Base-by-base conservation (phyloP, 257 asterid species). In the Salvia splendens region DNA sequence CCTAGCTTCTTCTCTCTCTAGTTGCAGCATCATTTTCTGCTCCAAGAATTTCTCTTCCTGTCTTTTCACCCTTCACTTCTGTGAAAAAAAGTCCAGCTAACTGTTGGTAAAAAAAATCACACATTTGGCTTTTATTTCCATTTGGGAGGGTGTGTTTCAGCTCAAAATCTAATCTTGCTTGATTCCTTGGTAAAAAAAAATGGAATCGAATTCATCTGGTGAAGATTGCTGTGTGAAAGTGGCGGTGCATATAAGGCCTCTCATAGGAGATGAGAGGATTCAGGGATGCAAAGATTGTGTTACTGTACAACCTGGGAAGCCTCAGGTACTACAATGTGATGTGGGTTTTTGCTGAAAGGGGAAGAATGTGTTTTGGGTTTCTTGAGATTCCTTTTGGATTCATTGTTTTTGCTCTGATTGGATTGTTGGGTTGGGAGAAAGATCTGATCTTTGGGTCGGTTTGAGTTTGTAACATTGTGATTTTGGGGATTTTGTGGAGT, bases 261-360 rank as follows among this genome's bases (percentile, higher is more conserved):
- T 91, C 65, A 81, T 94, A 53, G 99, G 96, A 45, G 99, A 94
- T 77, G 99, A 94, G 76, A 87, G 72, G 81, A 86, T 94, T 77
- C 99, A 88, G 82, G 97, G 98, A 36, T 94, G 99, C 75, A 83
- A 91, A 70, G 99, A 94, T 80, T 94, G 99, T 79, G 99, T 89
- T n/a, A 69, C 95, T 56, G 77, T 94, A 43, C 86, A 79, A 42
- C 77, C 89, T 66, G 95, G 89, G 67, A 94, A 94, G 75, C 98
- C 96, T 74, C 99, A 94, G 99, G 99, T 94, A 85, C 83, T 24
- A 50, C 67, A 81, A 81, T 87, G 92, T 71, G 80, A 55, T 76
- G 30, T 24, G 30, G 30, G 30, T 24, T 24, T 24, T 24, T 24
- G 30, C 30, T 24, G 30, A 40, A 67, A 71, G 41, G 12, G 28